Evolutionary conservation across 1,284 basidiomycete species (phyloP), one percentile per base, ranked within the genome.

Genomic region (Sanghuangporus sanghuang): DNA sequence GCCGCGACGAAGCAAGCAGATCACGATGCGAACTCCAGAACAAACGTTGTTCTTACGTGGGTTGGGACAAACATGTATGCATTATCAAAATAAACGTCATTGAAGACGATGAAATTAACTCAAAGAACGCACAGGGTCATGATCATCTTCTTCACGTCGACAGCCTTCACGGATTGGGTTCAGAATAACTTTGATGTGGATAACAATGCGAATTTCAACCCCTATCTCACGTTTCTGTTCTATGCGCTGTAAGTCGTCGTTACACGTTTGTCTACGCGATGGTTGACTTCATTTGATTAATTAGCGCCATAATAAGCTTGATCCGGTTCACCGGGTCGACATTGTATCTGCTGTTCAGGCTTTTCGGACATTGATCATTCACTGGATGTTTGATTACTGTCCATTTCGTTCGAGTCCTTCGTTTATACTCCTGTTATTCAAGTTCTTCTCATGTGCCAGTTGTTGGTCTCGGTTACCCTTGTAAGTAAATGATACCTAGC

Each of bases 1-100:
- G 86, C 92, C n/a, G 88, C 88, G 54, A 93, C 92, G 38, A 96
- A 95, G 77, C 89, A 94, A 69, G 83, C 85, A n/a, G 94, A 96
- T 76, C 86, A 86, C 70, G 90, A 91, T 74, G 83, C 89, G 68
- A 93, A 88, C 76, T 90, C 86, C 70, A 79, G 89, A 62, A 93
- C 93, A 21, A 90, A 95, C 72, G 89, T 93, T 57, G 91, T 95
- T 21, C 82, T 95, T 11, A 80, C 89, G 3, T 95, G 92, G 90
- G 82, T 95, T 57, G 92, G 89, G 42, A 86, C 86, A 3, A 96
- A 95, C 76, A 89, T 95, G 89, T 82, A 73, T 63, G 83, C 77
- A 48, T 61, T 65, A 58, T n/a, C 58, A n/a, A 54, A 49, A 2
- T 21, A 23, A 57, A 63, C 53, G 40, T 21, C 59, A 54, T 61